Percentiles rank a stretch among this genome's conserved stretches.
Evolutionary conservation across 371 early-diverging fungal species (phyloP).

Genomic region (Quaeritorhiza haematococci): DNA sequence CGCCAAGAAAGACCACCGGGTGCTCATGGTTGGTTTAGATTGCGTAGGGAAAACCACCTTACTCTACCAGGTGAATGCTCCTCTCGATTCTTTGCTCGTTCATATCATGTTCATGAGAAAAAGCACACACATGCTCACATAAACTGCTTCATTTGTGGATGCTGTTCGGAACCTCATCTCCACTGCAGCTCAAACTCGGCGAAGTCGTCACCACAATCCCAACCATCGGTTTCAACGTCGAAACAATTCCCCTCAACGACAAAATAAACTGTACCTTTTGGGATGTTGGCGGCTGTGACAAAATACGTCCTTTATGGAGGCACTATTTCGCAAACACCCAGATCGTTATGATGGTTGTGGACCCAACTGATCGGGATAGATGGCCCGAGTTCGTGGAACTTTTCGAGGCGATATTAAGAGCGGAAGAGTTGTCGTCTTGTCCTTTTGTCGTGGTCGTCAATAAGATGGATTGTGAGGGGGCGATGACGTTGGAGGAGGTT

Average conservation of each 20-base stretch:
- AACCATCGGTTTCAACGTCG: conserved; percentile 82
- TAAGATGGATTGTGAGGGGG: too few species aligned
- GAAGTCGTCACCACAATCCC: not conserved
- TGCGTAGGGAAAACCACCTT: not conserved
- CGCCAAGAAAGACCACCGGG: not conserved
- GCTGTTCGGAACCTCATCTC: not conserved
- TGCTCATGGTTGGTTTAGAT: not conserved
- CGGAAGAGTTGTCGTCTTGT: too few species aligned
- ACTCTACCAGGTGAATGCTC: not conserved
- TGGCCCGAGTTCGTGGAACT: too few species aligned
- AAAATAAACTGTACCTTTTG: not conserved
- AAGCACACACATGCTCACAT: not conserved
- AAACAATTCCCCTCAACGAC: conserved; percentile 56
- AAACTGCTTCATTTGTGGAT: not conserved
- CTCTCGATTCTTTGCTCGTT: not conserved
- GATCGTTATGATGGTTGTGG: conserved; percentile 54
- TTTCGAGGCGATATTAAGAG: too few species aligned
- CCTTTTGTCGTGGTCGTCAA: too few species aligned
- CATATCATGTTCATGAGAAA: not conserved
- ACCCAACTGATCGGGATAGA: conserved; percentile 46
- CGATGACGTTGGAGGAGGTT: too few species aligned
- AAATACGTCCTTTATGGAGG: conserved; percentile 84
- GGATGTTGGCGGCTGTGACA: conserved; percentile 92
- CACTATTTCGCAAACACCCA: conserved; percentile 15
- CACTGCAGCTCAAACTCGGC: not conserved